Evolutionary conservation across 2,329 filamentous ascomycete species (phyloP), one percentile per base, ranked within the genome.

Genomic region (Xylaria sp.): DNA sequence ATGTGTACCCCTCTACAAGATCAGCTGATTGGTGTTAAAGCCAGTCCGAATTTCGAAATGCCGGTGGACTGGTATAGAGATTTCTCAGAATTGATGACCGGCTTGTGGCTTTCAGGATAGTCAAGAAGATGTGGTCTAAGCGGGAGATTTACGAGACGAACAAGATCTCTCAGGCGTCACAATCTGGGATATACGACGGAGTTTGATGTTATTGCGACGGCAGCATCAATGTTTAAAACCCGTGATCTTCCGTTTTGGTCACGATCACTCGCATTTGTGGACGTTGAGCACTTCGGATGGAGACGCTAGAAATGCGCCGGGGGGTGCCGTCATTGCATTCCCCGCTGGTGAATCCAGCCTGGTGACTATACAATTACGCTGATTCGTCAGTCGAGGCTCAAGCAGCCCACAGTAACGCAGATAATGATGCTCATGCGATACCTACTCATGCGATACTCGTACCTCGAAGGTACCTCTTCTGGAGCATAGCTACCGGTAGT

Each of bases 391-490:
- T 26, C 20, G 7, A 13, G 22, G 6, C 39, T 7, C 11, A 40
- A 13, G 19, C 39, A 4, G 19, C 39, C 39, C 39, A 40, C 39
- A 17, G 26, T n/a, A 17, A 4, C 13, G 21, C 41, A 44, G 41
- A 26, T 21, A 29, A 44, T 22, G 41, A 29, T 44, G 48, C 38
- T 48, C 45, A 46, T 29, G 26, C 43, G 22, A 48, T 39, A 40
- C n/a, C n/a, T 44, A 44, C 38, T 48, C 45, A 46, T 29, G 26
- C 43, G 22, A 48, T 39, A 40, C 16, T 18, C 16, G 46, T 56
- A 61, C 44, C 45, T 26, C 38, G 44, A 53, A 44, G 41, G 56
- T 61, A 61, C 53, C 49, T 53, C 53, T 54, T 50, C 57, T 38
- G 16, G 26, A 34, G 34, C 13, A 24, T 39, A 26, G 41, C 21